A percentile compares a stretch with the other conserved stretches of the same genome.
Evolutionary conservation across 169 alveolate species (phyloP).

Genomic region (Babesia gibsoni): DNA sequence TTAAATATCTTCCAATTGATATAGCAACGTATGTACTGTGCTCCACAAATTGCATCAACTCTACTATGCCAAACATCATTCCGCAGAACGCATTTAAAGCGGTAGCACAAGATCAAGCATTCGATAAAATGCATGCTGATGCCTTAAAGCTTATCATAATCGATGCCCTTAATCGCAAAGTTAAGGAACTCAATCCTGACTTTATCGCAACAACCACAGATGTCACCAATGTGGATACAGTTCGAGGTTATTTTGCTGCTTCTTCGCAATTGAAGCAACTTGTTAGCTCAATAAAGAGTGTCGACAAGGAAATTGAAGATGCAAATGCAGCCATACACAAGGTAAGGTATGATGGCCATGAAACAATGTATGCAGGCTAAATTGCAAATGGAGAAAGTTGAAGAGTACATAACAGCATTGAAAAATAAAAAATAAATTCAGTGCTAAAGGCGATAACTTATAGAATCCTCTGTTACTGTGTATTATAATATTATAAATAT

Average conservation of each 20-base stretch:
- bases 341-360: not conserved
- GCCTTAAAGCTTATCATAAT: constrained; percentile 41
- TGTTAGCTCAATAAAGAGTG: not conserved
- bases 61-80: not conserved
- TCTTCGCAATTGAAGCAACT: constrained; percentile 12
- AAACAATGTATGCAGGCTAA: not conserved
- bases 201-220: not conserved
- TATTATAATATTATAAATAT: too few relatives aligned
- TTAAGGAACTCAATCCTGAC: constrained; percentile 41
- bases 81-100: constrained; percentile 36
- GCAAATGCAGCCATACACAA: constrained; percentile 5
- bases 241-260: constrained; percentile 10
- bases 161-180: constrained; percentile 58
- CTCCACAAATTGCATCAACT: not conserved
- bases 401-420: constrained; percentile 4
- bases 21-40: too few relatives aligned
- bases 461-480: too few relatives aligned
- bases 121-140: constrained; percentile 12
- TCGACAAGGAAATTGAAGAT: not conserved
- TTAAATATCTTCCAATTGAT: too few relatives aligned
- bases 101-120: constrained; percentile 37
- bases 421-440: not conserved
- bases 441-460: too few relatives aligned
- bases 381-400: not conserved
- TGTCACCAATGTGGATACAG: constrained; percentile 19